Percentiles rank a stretch among this genome's conserved stretches.
Evolutionary conservation across 345 rosid genomes (phyloP).

Genomic region (Boechera retrofracta): DNA sequence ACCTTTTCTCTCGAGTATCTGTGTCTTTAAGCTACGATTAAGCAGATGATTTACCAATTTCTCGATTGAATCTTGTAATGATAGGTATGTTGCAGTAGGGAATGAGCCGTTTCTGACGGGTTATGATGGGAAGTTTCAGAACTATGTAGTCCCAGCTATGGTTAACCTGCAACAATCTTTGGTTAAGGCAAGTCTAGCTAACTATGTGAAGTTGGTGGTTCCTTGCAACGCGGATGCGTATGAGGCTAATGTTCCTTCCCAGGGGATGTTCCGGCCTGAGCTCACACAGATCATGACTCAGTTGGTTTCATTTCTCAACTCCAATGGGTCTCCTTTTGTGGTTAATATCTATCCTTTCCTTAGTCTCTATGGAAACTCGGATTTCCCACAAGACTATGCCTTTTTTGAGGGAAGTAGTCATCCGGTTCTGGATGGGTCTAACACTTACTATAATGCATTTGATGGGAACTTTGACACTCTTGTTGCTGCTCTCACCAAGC

Average conservation of each 20-base stretch:
- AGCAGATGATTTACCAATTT: background rate
- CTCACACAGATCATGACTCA: constrained; percentile 85
- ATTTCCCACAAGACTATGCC: constrained; percentile 95
- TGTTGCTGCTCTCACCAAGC: constrained; percentile 79
- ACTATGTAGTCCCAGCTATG: constrained; percentile 78
- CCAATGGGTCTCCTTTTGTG: constrained; percentile 88
- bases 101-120: constrained; percentile 92
- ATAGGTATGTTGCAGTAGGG: constrained; percentile 92
- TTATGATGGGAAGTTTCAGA: constrained; percentile 71
- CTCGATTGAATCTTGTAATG: constrained; percentile 7
- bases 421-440: constrained; percentile 78
- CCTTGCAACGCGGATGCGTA: constrained; percentile 99
- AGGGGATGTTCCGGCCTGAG: constrained; percentile 88
- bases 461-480: constrained; percentile 95
- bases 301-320: constrained; percentile 77
- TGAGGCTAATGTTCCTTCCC: constrained; percentile 80
- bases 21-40: background rate
- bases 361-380: constrained; percentile 84
- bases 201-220: constrained; percentile 80
- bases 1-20: background rate
- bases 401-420: constrained; percentile 87
- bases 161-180: constrained; percentile 84
- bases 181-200: constrained; percentile 79
- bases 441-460: constrained; percentile 84
- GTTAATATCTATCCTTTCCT: constrained; percentile 97